Conservation (phyloP, 306 rosid species). For the Quercus glauca region DNA sequence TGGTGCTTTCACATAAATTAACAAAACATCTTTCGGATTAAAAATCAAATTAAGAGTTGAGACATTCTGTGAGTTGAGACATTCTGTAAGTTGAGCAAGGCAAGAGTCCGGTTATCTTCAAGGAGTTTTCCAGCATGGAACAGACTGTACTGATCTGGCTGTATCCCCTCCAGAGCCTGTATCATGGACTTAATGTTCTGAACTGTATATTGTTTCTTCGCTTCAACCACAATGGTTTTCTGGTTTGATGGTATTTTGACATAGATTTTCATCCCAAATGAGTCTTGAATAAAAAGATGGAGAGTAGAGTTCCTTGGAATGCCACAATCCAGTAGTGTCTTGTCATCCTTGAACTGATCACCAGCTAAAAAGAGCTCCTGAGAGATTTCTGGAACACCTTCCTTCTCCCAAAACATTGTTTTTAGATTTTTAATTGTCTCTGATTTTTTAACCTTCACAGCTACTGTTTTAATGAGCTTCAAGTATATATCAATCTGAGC, state of each 20-base stretch:
- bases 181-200: constrained; percentile 12
- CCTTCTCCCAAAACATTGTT: not conserved
- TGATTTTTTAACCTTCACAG: not conserved
- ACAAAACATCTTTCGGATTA: not conserved
- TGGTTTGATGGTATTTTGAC: constrained; percentile 21
- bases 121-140: constrained; percentile 13
- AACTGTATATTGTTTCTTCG: constrained; percentile 12
- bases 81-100: not conserved
- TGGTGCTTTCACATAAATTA: constrained; percentile 3
- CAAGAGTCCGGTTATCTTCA: constrained; percentile 12
- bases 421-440: constrained; percentile 14
- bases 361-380: constrained; percentile 6
- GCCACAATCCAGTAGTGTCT: constrained; percentile 11
- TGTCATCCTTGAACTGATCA: not conserved
- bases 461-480: not conserved
- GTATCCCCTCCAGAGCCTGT: not conserved
- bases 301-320: constrained; percentile 1
- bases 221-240: constrained; percentile 7
- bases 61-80: constrained; percentile 3
- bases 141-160: not conserved
- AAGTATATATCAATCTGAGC: constrained; percentile 7
- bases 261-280: not conserved
- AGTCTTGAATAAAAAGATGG: not conserved
- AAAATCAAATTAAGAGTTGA: constrained; percentile 18
- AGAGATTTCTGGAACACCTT: not conserved